phyloP scores from a whole-genome alignment of 306 rosid species.

The Cicer bijugum region DNA sequence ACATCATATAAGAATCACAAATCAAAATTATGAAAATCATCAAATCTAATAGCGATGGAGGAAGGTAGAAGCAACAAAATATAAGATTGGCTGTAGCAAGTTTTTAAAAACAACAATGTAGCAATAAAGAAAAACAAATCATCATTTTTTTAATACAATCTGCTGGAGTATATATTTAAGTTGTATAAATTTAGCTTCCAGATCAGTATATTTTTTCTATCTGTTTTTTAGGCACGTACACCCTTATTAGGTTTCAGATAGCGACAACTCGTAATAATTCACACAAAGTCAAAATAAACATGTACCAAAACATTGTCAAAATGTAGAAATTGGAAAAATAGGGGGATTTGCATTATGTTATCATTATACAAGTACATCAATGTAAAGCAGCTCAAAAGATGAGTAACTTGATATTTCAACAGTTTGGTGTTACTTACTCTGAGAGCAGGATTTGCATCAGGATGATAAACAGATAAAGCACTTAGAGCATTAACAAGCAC shows the following conservation, averaged over 20 bases:
- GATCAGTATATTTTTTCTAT: neutral
- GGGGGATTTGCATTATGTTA: neutral
- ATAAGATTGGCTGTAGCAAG: neutral
- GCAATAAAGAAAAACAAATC: neutral
- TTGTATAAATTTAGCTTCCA: too few species aligned
- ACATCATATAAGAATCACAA: slow-evolving; percentile 6
- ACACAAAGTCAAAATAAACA: slow-evolving; percentile 5
- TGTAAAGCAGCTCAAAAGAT: slow-evolving; percentile 10
- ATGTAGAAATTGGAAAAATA: slow-evolving; percentile 12
- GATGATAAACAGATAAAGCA: slow-evolving; percentile 86
- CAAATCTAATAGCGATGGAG: neutral
- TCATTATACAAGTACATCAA: slow-evolving; percentile 17
- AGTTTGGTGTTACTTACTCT: slow-evolving; percentile 54
- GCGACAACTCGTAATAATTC: neutral
- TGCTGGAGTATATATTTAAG: too few species aligned
- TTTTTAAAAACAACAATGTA: neutral
- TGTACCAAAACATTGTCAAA: neutral
- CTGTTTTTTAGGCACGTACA: neutral
- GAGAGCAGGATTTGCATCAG: slow-evolving; percentile 93
- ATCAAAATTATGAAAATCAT: slow-evolving; percentile 24
- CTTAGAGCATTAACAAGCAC: slow-evolving; percentile 85
- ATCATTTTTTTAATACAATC: neutral
- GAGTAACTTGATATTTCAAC: slow-evolving; percentile 27
- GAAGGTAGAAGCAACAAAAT: slow-evolving; percentile 14
- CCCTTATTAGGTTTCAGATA: too few species aligned